Evolutionary conservation across 2,329 filamentous ascomycete species (phyloP).

Genomic region (Blastomyces parvus): DNA sequence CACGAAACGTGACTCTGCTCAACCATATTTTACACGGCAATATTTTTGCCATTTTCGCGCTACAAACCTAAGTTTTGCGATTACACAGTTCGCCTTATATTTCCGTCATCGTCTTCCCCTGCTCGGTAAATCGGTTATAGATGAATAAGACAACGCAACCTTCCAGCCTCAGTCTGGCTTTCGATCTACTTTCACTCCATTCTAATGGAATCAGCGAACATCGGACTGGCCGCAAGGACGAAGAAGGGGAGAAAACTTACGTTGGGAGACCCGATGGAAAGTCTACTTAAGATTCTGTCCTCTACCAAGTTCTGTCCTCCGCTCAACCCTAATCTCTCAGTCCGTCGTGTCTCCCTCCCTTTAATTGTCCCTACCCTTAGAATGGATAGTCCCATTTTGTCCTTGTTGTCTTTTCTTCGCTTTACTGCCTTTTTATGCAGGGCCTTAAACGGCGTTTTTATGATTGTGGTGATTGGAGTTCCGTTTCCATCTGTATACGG

Average conservation of each 20-base stretch:
- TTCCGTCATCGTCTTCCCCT: neutral
- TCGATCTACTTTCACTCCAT: neutral
- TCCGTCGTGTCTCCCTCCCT: neutral
- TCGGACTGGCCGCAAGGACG: no score
- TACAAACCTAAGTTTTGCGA: no score
- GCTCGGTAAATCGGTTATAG: neutral
- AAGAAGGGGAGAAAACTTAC: neutral
- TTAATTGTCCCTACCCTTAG: no score
- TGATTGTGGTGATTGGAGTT: neutral
- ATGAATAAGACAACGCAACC: neutral
- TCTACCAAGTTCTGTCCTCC: neutral
- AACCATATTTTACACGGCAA: neutral
- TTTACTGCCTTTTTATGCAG: neutral
- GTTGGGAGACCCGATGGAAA: neutral
- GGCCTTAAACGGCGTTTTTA: neutral
- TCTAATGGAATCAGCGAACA: neutral
- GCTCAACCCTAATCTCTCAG: neutral
- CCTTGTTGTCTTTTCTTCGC: slow-evolving; percentile 4
- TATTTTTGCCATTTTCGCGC: neutral
- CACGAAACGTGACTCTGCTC: neutral
- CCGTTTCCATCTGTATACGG: neutral
- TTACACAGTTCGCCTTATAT: no score
- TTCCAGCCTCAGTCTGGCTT: neutral
- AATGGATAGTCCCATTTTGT: neutral
- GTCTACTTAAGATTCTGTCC: neutral